Evolutionary conservation across 163 green algal species (phyloP).

Genomic region (Dunaliella salina): DNA sequence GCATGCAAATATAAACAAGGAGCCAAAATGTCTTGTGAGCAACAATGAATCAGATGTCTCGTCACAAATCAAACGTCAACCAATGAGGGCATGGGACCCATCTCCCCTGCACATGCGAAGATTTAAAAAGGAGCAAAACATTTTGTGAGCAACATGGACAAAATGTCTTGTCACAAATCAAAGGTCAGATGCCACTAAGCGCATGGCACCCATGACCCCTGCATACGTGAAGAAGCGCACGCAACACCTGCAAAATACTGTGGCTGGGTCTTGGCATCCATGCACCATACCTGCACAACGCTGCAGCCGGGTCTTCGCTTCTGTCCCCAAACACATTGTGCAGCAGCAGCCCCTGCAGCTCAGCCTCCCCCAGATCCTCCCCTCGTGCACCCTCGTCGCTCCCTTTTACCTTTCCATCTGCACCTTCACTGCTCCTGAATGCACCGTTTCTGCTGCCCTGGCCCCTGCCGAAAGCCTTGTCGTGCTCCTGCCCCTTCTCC

Average conservation of each 20-base stretch:
- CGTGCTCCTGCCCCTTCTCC: background rate
- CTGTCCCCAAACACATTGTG: conserved; percentile 14
- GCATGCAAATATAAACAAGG: background rate
- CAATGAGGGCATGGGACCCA: background rate
- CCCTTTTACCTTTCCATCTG: background rate
- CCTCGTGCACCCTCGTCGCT: background rate
- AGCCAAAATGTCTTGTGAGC: too few relatives aligned
- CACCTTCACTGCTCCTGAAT: too few relatives aligned
- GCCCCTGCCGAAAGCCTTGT: too few relatives aligned
- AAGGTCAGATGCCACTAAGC: conserved; percentile 24
- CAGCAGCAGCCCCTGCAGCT: background rate
- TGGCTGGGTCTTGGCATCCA: conserved; percentile 8
- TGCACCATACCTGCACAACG: background rate
- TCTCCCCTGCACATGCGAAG: background rate
- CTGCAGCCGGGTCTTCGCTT: conserved; percentile 7
- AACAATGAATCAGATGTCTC: too few relatives aligned
- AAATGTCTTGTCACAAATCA: too few relatives aligned
- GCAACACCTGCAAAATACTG: background rate
- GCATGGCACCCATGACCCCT: background rate
- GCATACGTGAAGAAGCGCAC: background rate
- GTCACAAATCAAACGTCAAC: too few relatives aligned
- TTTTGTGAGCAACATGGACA: too few relatives aligned
- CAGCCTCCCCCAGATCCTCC: background rate
- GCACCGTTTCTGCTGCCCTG: too few relatives aligned
- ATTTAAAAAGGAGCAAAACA: too few relatives aligned